Evolutionary conservation across 495 filamentous ascomycete genomes (phyloP), one percentile per base, ranked within the genome.

Genomic region (Daldinia concentrica): DNA sequence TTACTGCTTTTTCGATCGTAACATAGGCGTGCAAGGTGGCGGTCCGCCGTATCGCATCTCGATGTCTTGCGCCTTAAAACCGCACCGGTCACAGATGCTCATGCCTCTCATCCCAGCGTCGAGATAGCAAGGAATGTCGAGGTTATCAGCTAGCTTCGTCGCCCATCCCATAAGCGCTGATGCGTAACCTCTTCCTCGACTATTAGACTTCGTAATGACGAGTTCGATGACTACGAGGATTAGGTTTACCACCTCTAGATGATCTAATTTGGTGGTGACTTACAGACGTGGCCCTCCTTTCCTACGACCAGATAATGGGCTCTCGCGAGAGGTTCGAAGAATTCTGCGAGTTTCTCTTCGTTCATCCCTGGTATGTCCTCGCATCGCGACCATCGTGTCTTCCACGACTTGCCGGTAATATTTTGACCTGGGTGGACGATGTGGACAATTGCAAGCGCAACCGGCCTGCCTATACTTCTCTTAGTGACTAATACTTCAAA

Each of bases 251-350:
- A 27, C 24, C 32, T 27, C 19, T 36, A 1, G 19, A 4, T 27
- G 1, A 36, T 19, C 3, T 48, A n/a, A 17, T 1, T 6, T 29
- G 29, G 30, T 32, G 24, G 15, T n/a, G 14, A 68, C 75, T 52
- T 69, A 75, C 75, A 77, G 30, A 75, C 73, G 15, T 77, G 75
- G 6, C 73, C 75, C 45, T 75, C 68, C 26, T 72, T 72, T 29
- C 73, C 71, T 15, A 74, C 62, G 6, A 71, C 67, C 12, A 74
- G 45, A 26, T 72, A 68, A 32, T 77, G 73, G 6, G 62, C 71
- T 59, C 56, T 71, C 34, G 65, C 68, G 1, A 76, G 22, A 17
- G 73, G 70, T 50, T 76, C 76, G 26, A 77, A 76, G 62, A 76
- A 76, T 12, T 59, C 68, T 6, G 68, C 55, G 9, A 76, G 69